phyloP scores from a whole-genome alignment of 2,329 filamentous ascomycete species.

The Allantophomopsis cytisporea region DNA sequence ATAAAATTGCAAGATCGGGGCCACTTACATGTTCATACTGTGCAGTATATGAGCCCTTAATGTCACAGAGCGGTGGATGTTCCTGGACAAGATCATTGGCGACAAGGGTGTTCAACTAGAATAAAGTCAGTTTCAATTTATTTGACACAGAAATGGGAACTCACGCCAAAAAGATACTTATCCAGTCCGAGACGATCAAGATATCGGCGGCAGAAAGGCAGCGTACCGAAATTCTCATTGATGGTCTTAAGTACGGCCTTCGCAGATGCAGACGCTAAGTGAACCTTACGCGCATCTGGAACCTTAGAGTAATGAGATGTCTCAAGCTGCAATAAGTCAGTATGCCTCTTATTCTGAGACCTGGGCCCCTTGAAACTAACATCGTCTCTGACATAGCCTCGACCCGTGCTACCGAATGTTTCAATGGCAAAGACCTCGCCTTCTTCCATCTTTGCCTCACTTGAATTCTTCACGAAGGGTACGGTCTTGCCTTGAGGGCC shows the following conservation, averaged over 20 bases:
- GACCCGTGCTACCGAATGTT: slow-evolving; percentile 41
- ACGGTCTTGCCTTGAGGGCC: slow-evolving; percentile 27
- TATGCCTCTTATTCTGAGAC: slow-evolving; percentile 1
- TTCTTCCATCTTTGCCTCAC: slow-evolving; percentile 40
- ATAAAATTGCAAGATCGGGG: not conserved
- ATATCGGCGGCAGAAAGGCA: slow-evolving; percentile 48
- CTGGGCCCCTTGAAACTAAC: slow-evolving; percentile 13
- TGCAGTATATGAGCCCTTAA: slow-evolving; percentile 46
- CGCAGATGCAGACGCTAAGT: slow-evolving; percentile 25
- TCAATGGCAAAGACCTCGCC: slow-evolving; percentile 45
- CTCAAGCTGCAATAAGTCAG: slow-evolving; percentile 22
- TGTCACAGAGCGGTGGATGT: slow-evolving; percentile 41
- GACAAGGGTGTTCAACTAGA: slow-evolving; percentile 22
- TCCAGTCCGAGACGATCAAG: slow-evolving; percentile 48
- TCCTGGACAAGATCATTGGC: slow-evolving; percentile 40
- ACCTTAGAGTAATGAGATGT: slow-evolving; percentile 34
- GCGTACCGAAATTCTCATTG: slow-evolving; percentile 45
- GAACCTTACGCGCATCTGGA: slow-evolving; percentile 22
- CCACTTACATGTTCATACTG: slow-evolving; percentile 44
- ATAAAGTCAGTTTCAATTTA: not conserved
- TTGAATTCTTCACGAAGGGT: slow-evolving; percentile 35
- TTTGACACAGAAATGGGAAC: slow-evolving; percentile 4
- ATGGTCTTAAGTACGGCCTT: slow-evolving; percentile 43
- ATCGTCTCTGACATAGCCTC: slow-evolving; percentile 31
- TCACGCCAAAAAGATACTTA: slow-evolving; percentile 42